A percentile compares a stretch with the other conserved stretches of the same genome.
Conservation (phyloP, 495 filamentous ascomycete genomes). For the Annulohypoxylon maeteangense region DNA sequence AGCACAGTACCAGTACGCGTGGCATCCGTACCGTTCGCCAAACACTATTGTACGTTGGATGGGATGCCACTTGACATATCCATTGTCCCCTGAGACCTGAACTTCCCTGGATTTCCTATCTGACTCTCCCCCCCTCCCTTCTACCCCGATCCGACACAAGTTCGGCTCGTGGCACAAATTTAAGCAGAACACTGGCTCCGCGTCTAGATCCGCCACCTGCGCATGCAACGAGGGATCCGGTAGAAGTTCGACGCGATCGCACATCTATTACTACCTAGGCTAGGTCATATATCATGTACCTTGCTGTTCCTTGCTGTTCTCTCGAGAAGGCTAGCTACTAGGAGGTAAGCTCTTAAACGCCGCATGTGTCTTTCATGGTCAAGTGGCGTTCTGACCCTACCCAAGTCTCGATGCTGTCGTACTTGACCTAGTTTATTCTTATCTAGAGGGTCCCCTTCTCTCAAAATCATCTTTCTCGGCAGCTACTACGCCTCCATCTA, state of each 20-base stretch:
- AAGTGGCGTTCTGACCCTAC: conserved; percentile 23
- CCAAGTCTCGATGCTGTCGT: background rate
- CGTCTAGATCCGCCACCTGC: conserved; percentile 34
- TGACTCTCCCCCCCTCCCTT: background rate
- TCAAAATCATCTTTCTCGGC: conserved; percentile 10
- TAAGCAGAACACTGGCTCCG: conserved; percentile 20
- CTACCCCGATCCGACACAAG: conserved; percentile 10
- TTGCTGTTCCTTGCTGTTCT: conserved; percentile 13
- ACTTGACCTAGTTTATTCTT: conserved; percentile 18
- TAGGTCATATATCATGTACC: conserved; percentile 6
- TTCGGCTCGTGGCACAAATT: conserved; percentile 28
- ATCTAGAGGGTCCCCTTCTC: conserved; percentile 19
- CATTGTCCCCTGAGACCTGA: background rate
- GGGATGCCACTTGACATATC: conserved; percentile 19
- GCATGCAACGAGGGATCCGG: conserved; percentile 24
- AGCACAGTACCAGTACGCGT: conserved; percentile 16
- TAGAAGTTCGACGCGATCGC: conserved; percentile 31
- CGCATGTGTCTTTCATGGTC: conserved; percentile 17
- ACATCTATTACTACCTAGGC: conserved; percentile 24
- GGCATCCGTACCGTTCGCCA: conserved; percentile 4
- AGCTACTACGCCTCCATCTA: conserved; percentile 8
- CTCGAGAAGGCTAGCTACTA: conserved; percentile 9
- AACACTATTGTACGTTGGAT: conserved; percentile 1
- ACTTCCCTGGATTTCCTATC: conserved; percentile 13
- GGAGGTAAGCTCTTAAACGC: too few species aligned